These are phyloP conservation scores for Eutrema japonicum DNA, from an alignment of 345 rosid species.

Conservation along the genomic window DNA sequence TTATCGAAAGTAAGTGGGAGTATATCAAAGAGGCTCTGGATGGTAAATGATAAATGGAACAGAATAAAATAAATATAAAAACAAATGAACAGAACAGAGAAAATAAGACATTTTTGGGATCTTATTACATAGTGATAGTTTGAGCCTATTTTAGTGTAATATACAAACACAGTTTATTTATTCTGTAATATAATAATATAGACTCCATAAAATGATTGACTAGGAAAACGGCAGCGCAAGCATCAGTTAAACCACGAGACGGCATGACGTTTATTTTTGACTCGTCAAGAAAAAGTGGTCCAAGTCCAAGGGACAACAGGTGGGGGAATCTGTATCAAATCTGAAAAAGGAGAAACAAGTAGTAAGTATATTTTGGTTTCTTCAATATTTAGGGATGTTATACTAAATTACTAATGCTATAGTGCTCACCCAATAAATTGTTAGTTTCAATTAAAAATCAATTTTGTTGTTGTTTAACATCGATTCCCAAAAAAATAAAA, in stretches of 20 bases:
- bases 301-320: not conserved
- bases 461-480: not conserved
- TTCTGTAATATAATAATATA: too few species aligned
- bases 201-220: not conserved
- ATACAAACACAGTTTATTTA: too few species aligned
- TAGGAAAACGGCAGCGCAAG: constrained; percentile 22
- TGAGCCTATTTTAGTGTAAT: too few species aligned
- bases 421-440: not conserved
- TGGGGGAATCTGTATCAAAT: constrained; percentile 12
- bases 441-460: not conserved
- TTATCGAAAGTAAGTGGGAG: too few species aligned
- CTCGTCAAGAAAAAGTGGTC: constrained; percentile 2
- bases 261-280: constrained; percentile 10
- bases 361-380: not conserved
- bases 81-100: not conserved
- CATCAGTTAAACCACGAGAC: constrained; percentile 14
- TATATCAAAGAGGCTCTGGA: not conserved
- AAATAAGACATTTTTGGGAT: not conserved
- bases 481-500: not conserved
- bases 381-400: not conserved
- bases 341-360: constrained; percentile 14
- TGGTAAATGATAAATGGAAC: not conserved
- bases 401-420: not conserved
- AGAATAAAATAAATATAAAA: too few species aligned
- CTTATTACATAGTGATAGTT: too few species aligned